Base-by-base conservation (phyloP, 139 green algal genomes). In the Chlamydomonas sp. region DNA sequence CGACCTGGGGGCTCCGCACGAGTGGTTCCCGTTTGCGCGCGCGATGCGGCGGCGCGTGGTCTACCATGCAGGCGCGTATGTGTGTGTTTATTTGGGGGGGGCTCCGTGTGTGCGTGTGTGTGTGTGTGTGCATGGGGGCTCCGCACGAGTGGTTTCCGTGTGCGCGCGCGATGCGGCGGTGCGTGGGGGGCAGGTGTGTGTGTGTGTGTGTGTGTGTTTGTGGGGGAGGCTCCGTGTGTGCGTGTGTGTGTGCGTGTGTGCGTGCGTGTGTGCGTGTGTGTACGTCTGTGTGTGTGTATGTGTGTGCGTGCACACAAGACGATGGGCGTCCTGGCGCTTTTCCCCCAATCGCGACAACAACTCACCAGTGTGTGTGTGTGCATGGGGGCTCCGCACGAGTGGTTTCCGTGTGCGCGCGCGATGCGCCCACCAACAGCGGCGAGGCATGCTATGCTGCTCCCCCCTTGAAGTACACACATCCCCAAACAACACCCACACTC, bases 31-130 rank as follows among this genome's bases (percentile, higher is more conserved):
- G 0, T 65, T 89, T n/a, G 93, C 92, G 24, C 77, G 93, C 2
- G 72, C 89, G 1, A 73, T 97, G 34, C 36, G 85, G 47, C 85
- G 93, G 13, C 73, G 73, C 28, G 84, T 98, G 66, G 76, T 95
- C 30, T 97, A 97, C 75, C 93, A 98, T 66, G 81, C 82, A 63
- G 78, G 78, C n/a, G n/a, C n/a, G n/a, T n/a, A n/a, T n/a, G n/a
- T n/a, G n/a, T n/a, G n/a, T n/a, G n/a, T n/a, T n/a, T n/a, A n/a
- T n/a, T n/a, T n/a, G n/a, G n/a, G n/a, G n/a, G n/a, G n/a, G n/a
- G n/a, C n/a, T n/a, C n/a, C n/a, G n/a, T n/a, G n/a, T n/a, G n/a
- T n/a, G n/a, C n/a, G n/a, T n/a, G n/a, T n/a, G n/a, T n/a, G n/a
- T n/a, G n/a, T n/a, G n/a, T n/a, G n/a, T n/a, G n/a, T n/a, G n/a